Conservation (phyloP, 192 early-diverging fungal species). For the Linnemannia hyalina region DNA sequence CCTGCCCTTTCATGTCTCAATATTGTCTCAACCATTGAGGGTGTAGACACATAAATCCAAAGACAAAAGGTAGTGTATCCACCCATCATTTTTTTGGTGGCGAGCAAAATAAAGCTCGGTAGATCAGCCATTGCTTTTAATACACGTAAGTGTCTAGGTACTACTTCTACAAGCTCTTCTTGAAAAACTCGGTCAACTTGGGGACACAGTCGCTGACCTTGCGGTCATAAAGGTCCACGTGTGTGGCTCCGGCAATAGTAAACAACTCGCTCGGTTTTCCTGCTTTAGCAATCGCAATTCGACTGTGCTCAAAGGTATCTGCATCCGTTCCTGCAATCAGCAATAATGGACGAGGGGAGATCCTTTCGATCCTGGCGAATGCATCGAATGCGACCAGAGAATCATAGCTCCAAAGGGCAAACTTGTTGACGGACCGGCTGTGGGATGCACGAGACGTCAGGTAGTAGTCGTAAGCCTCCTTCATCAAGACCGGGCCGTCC, state of each 20-base stretch:
- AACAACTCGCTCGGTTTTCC: conserved; percentile 24
- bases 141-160: too few species aligned
- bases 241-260: conserved; percentile 15
- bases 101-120: too few species aligned
- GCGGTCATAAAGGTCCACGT: conserved; percentile 32
- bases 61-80: too few species aligned
- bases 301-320: conserved; percentile 24
- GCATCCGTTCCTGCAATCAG: conserved; percentile 26
- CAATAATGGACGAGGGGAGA: conserved; percentile 16
- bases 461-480: conserved; percentile 25
- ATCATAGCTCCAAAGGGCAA: conserved; percentile 19
- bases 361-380: neutral
- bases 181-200: conserved; percentile 12
- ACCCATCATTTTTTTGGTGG: too few species aligned
- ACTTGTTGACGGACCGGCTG: neutral
- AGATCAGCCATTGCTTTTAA: too few species aligned
- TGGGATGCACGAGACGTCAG: conserved; percentile 18
- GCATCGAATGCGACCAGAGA: conserved; percentile 3
- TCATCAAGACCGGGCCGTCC: neutral
- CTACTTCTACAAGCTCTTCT: neutral
- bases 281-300: neutral
- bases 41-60: neutral
- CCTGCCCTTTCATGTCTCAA: neutral
- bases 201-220: neutral
- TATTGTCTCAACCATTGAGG: neutral